These are phyloP conservation scores for Aegilops tauschii DNA, from an alignment of 176 grass and related monocot species.

Conservation along the genomic window DNA sequence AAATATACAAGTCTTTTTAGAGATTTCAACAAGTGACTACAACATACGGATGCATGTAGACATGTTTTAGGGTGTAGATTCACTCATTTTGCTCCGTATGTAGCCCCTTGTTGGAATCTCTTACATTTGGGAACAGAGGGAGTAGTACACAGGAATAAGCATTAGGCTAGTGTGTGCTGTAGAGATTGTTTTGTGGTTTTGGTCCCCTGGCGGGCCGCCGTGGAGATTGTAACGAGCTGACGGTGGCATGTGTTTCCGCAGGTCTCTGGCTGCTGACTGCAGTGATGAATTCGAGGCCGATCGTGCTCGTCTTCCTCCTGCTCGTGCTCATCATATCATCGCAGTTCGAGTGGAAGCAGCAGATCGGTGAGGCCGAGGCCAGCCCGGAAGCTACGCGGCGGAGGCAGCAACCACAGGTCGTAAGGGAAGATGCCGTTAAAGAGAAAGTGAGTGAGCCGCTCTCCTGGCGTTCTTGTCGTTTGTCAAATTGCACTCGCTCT, in stretches of 20 bases:
- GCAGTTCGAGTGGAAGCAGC: slow-evolving; percentile 86
- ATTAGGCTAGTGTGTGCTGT: neutral
- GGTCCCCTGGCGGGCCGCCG: too few relatives aligned
- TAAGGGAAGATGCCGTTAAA: slow-evolving; percentile 68
- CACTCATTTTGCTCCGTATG: too few relatives aligned
- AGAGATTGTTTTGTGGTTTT: too few relatives aligned
- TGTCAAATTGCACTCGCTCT: neutral
- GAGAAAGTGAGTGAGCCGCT: slow-evolving; percentile 52
- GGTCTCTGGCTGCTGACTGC: slow-evolving; percentile 26
- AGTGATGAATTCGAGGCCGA: slow-evolving; percentile 56
- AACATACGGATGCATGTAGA: too few relatives aligned
- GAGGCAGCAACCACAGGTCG: slow-evolving; percentile 32
- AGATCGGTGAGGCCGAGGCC: slow-evolving; percentile 54
- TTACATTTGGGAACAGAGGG: too few relatives aligned
- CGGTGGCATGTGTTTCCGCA: neutral
- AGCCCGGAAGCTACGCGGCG: slow-evolving; percentile 39
- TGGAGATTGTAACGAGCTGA: neutral
- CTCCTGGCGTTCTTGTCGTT: neutral
- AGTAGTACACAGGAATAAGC: neutral
- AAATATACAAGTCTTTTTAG: too few relatives aligned
- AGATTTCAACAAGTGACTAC: too few relatives aligned
- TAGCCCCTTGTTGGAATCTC: too few relatives aligned
- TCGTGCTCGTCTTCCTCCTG: slow-evolving; percentile 67
- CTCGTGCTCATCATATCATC: slow-evolving; percentile 70
- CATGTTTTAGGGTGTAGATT: too few relatives aligned